Conservation (phyloP, 1,284 basidiomycete species). For the Xerocomus nothofagi region DNA sequence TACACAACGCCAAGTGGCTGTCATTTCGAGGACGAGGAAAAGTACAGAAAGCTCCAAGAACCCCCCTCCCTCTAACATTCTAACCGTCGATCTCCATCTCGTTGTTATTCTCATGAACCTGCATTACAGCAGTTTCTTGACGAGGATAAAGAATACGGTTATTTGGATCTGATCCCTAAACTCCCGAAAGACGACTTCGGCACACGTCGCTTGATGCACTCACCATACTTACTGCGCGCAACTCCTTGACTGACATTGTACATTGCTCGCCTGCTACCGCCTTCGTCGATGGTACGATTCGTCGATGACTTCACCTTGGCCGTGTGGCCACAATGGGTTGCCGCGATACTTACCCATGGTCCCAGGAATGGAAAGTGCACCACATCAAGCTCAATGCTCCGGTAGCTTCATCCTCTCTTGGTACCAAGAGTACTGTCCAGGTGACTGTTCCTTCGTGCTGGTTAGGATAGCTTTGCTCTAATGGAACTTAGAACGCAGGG, state of each 20-base stretch:
- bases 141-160: background rate
- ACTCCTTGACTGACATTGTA: constrained; percentile 2
- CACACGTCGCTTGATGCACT: background rate
- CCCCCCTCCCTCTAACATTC: background rate
- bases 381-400: constrained; percentile 14
- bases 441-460: background rate
- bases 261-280: background rate
- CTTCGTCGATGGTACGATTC: background rate
- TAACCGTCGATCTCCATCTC: background rate
- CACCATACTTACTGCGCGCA: background rate
- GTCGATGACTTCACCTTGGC: constrained; percentile 10
- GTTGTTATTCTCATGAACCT: constrained; percentile 9
- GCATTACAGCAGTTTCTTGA: background rate
- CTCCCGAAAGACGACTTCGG: background rate
- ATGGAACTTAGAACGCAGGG: constrained; percentile 13
- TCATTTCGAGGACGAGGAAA: constrained; percentile 4
- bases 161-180: background rate
- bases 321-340: constrained; percentile 23
- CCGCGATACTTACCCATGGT: constrained; percentile 34
- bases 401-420: constrained; percentile 11
- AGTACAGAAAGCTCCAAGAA: constrained; percentile 25
- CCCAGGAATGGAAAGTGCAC: constrained; percentile 7
- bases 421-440: constrained; percentile 4
- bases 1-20: constrained; percentile 8
- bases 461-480: background rate